Evolutionary conservation across 1,284 basidiomycete species (phyloP).

Genomic region (Thelephora terrestris): DNA sequence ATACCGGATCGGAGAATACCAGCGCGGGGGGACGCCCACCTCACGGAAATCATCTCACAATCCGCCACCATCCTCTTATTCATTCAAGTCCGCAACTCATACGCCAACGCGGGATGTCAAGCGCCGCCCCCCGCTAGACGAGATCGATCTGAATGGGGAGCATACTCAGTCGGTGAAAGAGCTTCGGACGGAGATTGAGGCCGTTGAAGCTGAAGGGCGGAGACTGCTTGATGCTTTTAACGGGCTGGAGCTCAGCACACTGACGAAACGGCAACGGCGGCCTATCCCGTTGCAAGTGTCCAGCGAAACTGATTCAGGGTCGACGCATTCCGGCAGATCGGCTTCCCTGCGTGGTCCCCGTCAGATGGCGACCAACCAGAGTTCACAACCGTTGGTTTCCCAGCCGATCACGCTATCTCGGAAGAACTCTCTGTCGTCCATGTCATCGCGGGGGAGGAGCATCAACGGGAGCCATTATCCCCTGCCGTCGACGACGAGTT

Average conservation of each 20-base stretch:
- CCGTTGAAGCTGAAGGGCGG: constrained; percentile 56
- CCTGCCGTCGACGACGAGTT: constrained; percentile 7
- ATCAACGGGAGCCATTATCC: constrained; percentile 9
- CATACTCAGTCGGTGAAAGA: constrained; percentile 45
- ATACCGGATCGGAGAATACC: constrained; percentile 15
- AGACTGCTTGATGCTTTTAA: constrained; percentile 66
- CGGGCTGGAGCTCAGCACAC: constrained; percentile 57
- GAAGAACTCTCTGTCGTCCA: constrained; percentile 40
- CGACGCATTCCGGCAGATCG: constrained; percentile 43
- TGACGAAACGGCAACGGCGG: constrained; percentile 41
- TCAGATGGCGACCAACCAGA: constrained; percentile 24
- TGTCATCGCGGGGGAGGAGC: constrained; percentile 30
- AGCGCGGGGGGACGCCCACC: constrained; percentile 5
- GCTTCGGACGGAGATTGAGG: constrained; percentile 52
- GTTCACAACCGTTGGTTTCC: constrained; percentile 24
- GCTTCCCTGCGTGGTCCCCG: constrained; percentile 26
- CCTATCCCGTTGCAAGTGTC: constrained; percentile 18
- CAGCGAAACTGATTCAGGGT: constrained; percentile 33
- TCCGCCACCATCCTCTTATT: constrained; percentile 15
- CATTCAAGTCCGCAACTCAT: constrained; percentile 30
- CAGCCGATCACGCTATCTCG: constrained; percentile 23
- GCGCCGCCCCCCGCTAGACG: constrained; percentile 27
- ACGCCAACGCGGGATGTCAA: constrained; percentile 29
- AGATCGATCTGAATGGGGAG: constrained; percentile 34
- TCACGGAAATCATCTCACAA: constrained; percentile 8